Conservation (phyloP, 139 green algal species). For the Desmodesmus armatus region DNA sequence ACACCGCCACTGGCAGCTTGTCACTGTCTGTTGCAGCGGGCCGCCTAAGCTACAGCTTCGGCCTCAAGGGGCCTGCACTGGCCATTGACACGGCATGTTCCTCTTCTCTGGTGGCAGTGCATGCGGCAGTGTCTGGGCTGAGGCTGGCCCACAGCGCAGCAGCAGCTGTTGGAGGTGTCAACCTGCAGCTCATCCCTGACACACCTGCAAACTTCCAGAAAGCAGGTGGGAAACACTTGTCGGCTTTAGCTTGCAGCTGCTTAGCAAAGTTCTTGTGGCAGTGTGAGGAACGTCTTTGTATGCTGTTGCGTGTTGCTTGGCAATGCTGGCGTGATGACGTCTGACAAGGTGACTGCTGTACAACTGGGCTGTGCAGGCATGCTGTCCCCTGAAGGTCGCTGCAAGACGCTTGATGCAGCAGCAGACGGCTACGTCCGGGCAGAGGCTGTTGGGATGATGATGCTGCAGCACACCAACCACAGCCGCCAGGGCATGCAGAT, state of each 20-base stretch:
- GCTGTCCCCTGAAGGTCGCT: conserved; percentile 42
- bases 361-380: conserved; percentile 50
- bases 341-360: too few species aligned
- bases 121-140: conserved; percentile 56
- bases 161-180: conserved; percentile 59
- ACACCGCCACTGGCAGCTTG: conserved; percentile 57
- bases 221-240: conserved; percentile 47
- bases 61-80: conserved; percentile 76
- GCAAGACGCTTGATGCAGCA: conserved; percentile 77
- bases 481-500: not conserved
- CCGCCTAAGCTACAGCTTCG: conserved; percentile 80
- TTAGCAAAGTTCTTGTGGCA: not conserved
- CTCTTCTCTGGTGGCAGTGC: conserved; percentile 80
- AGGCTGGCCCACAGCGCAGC: conserved; percentile 44
- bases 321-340: too few species aligned
- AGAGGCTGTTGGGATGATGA: conserved; percentile 36
- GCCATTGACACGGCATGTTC: conserved; percentile 92
- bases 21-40: conserved; percentile 75
- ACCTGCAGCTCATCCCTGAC: conserved; percentile 66
- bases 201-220: conserved; percentile 68
- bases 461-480: conserved; percentile 15
- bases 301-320: not conserved
- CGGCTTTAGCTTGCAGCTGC: not conserved
- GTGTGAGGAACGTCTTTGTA: not conserved
- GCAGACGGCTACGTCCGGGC: conserved; percentile 88